Evolutionary conservation across 306 rosid species (phyloP).

Genomic region (Inga laurina): DNA sequence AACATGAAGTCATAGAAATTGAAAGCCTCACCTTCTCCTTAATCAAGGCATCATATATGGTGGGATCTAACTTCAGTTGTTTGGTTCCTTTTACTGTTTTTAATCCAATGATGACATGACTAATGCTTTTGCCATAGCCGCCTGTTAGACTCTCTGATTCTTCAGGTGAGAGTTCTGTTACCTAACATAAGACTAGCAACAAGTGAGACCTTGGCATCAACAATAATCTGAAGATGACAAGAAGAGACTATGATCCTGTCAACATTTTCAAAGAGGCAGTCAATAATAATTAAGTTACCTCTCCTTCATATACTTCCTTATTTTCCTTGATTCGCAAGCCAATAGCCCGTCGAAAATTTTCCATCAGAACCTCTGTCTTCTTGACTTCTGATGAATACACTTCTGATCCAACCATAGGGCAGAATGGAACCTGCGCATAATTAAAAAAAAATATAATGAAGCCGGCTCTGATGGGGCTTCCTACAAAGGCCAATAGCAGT

Average conservation of each 20-base stretch:
- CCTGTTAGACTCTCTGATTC: conserved; percentile 91
- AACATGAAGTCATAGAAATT: conserved; percentile 17
- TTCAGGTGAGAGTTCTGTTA: conserved; percentile 93
- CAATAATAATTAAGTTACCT: conserved; percentile 55
- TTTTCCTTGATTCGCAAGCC: conserved; percentile 95
- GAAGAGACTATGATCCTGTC: conserved; percentile 5
- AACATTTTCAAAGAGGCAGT: background rate
- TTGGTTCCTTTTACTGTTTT: conserved; percentile 97
- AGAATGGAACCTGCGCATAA: conserved; percentile 56
- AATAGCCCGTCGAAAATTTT: conserved; percentile 86
- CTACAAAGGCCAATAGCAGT: background rate
- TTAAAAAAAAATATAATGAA: background rate
- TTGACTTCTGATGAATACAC: conserved; percentile 96
- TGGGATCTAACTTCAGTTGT: conserved; percentile 95
- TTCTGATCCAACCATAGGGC: conserved; percentile 99
- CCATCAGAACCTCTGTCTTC: conserved; percentile 97
- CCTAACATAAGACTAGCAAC: conserved; percentile 46
- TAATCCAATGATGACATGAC: conserved; percentile 94
- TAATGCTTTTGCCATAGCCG: conserved; percentile 96
- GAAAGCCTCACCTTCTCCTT: conserved; percentile 75
- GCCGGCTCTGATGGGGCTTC: background rate
- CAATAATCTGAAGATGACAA: background rate
- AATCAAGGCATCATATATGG: conserved; percentile 91
- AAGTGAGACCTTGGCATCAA: conserved; percentile 28
- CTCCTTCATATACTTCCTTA: conserved; percentile 97